Base-by-base conservation (phyloP, 345 rosid genomes). In the Sisymbrium altissimum region DNA sequence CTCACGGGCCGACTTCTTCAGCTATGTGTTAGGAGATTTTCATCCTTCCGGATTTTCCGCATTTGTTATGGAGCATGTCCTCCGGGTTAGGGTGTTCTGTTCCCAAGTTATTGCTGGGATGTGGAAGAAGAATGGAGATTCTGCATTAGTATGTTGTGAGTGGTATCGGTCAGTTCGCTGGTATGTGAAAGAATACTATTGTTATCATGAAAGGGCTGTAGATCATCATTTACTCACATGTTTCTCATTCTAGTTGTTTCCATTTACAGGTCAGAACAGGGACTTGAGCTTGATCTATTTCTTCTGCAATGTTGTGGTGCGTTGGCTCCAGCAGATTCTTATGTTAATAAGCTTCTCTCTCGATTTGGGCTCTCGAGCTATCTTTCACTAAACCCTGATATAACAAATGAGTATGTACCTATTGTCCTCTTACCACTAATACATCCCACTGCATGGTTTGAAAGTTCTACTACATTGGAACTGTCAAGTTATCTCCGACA, bases 231-330 rank as follows among this genome's bases (percentile, higher is more conserved):
- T 40, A 12, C 48, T 48, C 9, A 32, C 73, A 65, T 77, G 60
- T 45, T 35, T 44, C 58, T 73, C 66, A 72, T 61, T 68, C 70
- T 27, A 32, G 38, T 79, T 58, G 59, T 80, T 68, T 72, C 30
- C 39, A 27, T 46, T 63, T 81, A 72, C 96, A 95, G 99, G 99
- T 82, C 96, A 57, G 97, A 90, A 61, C 92, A 84, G 80, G 91
- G 97, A 60, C 84, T 91, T 78, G 99, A 95, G 75, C 89, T 85
- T 79, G 99, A 95, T 88, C 87, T 95, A 54, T 95, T 95, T 84
- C 83, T 95, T 81, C 77, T 95, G 80, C 99, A 95, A 72, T 95
- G 88, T 81, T 92, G 99, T 90, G 97, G 92, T 74, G 97, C 97
- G 29, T 73, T 95, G 77, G 97, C 97, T 83, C 96, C 97, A 2